Evolutionary conservation across 2,329 filamentous ascomycete genomes (phyloP).

Genomic region (Talaromyces sp.): DNA sequence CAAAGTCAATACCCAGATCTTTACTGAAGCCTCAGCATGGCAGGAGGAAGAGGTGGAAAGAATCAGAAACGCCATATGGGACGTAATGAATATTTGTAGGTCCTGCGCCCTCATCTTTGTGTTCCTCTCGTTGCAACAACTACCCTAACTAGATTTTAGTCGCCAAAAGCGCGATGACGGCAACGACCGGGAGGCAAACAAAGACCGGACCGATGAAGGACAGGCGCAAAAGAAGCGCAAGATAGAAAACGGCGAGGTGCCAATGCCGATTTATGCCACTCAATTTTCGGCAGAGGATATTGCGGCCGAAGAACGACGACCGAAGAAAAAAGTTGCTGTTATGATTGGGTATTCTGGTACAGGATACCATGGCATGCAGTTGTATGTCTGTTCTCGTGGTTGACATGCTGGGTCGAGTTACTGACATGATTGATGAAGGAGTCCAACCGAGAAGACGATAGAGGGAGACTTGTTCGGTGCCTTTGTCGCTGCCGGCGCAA

Average conservation of each 20-base stretch:
- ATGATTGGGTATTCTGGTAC: conserved; percentile 94
- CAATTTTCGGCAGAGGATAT: conserved; percentile 76
- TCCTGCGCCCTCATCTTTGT: not conserved
- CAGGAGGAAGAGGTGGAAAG: conserved; percentile 35
- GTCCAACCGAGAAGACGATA: conserved; percentile 75
- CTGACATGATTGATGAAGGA: conserved; percentile 30
- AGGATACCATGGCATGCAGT: conserved; percentile 96
- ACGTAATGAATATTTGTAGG: conserved; percentile 62
- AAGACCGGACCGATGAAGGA: conserved; percentile 49
- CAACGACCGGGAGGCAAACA: conserved; percentile 43
- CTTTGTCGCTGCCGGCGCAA: conserved; percentile 84
- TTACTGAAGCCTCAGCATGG: conserved; percentile 19
- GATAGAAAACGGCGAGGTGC: conserved; percentile 45
- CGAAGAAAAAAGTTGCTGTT: conserved; percentile 95
- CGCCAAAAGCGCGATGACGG: conserved; percentile 51
- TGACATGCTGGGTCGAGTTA: not conserved
- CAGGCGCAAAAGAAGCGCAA: conserved; percentile 56
- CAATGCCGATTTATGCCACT: conserved; percentile 52
- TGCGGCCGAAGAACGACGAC: conserved; percentile 75
- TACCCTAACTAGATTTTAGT: conserved; percentile 51
- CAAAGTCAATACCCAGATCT: not conserved
- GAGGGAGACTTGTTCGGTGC: conserved; percentile 93
- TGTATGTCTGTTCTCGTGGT: conserved; percentile 42
- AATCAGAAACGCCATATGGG: conserved; percentile 66
- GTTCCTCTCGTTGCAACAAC: conserved; percentile 18